Evolutionary conservation across 1,139 yeast genomes (phyloP).

Genomic region (Zhuliangozyma blackwelliae): DNA sequence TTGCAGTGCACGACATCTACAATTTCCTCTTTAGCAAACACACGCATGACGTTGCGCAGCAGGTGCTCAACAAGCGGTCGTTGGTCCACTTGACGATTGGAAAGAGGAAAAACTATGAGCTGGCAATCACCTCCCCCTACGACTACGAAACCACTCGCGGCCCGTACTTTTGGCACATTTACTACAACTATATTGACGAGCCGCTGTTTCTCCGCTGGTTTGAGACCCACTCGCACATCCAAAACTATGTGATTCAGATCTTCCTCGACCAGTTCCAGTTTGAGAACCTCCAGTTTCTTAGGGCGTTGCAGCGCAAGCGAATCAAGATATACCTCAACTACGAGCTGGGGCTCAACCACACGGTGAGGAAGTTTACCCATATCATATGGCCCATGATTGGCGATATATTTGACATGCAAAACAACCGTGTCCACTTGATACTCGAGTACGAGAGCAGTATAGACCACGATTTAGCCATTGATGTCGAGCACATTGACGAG

Average conservation of each 20-base stretch:
- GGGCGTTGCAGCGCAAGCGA: conserved; percentile 3
- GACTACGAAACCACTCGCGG: conserved; percentile 7
- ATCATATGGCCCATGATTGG: conserved; percentile 7
- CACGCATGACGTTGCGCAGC: conserved; percentile 7
- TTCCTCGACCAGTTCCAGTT: conserved; percentile 7
- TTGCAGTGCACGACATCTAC: conserved; percentile 5
- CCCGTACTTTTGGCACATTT: conserved; percentile 9
- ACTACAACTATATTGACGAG: conserved; percentile 4
- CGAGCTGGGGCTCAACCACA: conserved; percentile 6
- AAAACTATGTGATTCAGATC: conserved; percentile 6
- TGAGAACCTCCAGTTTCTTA: conserved; percentile 3
- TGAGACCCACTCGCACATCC: conserved; percentile 3
- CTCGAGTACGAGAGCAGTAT: conserved; percentile 8
- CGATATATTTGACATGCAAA: conserved; percentile 4
- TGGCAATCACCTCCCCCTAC: conserved; percentile 7
- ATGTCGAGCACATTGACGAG: conserved; percentile 3
- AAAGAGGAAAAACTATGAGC: conserved; percentile 5
- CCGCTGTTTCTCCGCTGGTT: conserved; percentile 5
- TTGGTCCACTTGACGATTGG: conserved; percentile 8
- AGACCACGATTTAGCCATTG: conserved; percentile 3
- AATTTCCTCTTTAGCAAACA: conserved; percentile 5
- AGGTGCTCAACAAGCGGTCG: conserved; percentile 6
- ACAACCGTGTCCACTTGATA: conserved; percentile 4
- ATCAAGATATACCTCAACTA: conserved; percentile 7
- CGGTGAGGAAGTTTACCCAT: conserved; percentile 6